phyloP scores from a whole-genome alignment of 441 rosid genomes.

The Cnidoscolus chayamansa region DNA sequence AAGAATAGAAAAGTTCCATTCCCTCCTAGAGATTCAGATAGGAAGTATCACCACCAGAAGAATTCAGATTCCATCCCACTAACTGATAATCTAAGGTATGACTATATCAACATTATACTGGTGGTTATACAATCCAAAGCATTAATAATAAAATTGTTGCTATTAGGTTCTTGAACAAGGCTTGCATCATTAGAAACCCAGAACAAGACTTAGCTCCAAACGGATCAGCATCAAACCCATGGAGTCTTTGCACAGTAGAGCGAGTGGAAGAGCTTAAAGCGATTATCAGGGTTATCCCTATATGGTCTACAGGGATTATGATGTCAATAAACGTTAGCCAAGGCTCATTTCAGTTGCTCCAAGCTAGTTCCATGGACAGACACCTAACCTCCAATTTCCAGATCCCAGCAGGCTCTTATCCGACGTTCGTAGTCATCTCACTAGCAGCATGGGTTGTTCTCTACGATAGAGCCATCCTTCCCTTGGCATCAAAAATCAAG shows the following conservation, averaged over 20 bases:
- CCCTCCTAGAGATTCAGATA: constrained; percentile 39
- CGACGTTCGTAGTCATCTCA: constrained; percentile 52
- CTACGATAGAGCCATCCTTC: constrained; percentile 68
- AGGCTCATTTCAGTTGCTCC: constrained; percentile 62
- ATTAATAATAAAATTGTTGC: background rate
- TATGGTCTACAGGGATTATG: constrained; percentile 87
- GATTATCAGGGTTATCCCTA: constrained; percentile 63
- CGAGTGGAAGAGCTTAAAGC: constrained; percentile 90
- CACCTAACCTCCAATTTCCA: constrained; percentile 54
- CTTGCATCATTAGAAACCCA: constrained; percentile 60
- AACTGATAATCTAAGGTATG: constrained; percentile 56
- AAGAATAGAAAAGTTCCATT: constrained; percentile 53
- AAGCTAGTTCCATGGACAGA: constrained; percentile 76
- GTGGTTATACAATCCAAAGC: background rate
- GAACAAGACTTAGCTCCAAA: constrained; percentile 56
- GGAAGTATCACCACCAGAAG: constrained; percentile 44
- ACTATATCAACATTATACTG: background rate
- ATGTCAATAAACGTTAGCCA: constrained; percentile 68
- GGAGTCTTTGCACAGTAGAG: constrained; percentile 81
- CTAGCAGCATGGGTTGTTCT: constrained; percentile 59
- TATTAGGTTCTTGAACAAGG: constrained; percentile 76
- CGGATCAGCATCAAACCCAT: constrained; percentile 55
- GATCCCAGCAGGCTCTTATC: constrained; percentile 78
- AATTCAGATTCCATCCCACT: constrained; percentile 45
- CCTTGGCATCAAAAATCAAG: constrained; percentile 58